Conservation (phyloP, 768 basidiomycete species). For the Rhizopogon roseolus region DNA sequence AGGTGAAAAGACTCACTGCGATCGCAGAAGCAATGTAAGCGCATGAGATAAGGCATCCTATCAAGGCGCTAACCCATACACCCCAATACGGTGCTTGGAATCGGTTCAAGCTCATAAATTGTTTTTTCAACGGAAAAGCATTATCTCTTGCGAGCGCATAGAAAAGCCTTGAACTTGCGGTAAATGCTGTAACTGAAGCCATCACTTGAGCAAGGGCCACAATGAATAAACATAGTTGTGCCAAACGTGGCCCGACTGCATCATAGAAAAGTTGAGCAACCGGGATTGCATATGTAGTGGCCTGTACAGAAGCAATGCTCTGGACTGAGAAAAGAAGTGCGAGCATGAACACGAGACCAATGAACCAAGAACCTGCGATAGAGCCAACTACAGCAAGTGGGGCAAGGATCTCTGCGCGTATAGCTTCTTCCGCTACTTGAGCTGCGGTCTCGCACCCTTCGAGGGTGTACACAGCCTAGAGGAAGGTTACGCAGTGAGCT, state of each 20-base stretch:
- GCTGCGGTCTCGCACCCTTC: conserved; percentile 61
- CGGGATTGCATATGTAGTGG: conserved; percentile 47
- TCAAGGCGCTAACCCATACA: conserved; percentile 49
- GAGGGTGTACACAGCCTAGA: conserved; percentile 51
- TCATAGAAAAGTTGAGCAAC: conserved; percentile 58
- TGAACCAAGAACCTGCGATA: conserved; percentile 52
- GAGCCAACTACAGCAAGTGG: conserved; percentile 51
- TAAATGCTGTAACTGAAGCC: conserved; percentile 53
- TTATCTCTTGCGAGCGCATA: conserved; percentile 53
- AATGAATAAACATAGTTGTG: conserved; percentile 47
- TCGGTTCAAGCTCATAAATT: conserved; percentile 47
- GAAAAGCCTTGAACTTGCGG: conserved; percentile 51
- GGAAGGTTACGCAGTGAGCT: background rate
- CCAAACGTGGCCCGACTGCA: conserved; percentile 41
- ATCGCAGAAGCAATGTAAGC: conserved; percentile 54
- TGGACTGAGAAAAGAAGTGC: conserved; percentile 55
- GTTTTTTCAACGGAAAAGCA: conserved; percentile 41
- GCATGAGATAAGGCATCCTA: conserved; percentile 51
- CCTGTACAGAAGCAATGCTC: conserved; percentile 43
- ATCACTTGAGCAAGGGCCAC: conserved; percentile 47
- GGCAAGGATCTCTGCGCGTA: conserved; percentile 49
- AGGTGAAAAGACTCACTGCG: conserved; percentile 34
- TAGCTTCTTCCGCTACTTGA: conserved; percentile 56
- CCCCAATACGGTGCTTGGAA: conserved; percentile 51
- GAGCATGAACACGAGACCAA: conserved; percentile 54